These are phyloP conservation scores for Myxozyma vanderwaltii DNA, from an alignment of 805 yeast species.

Conservation along the genomic window DNA sequence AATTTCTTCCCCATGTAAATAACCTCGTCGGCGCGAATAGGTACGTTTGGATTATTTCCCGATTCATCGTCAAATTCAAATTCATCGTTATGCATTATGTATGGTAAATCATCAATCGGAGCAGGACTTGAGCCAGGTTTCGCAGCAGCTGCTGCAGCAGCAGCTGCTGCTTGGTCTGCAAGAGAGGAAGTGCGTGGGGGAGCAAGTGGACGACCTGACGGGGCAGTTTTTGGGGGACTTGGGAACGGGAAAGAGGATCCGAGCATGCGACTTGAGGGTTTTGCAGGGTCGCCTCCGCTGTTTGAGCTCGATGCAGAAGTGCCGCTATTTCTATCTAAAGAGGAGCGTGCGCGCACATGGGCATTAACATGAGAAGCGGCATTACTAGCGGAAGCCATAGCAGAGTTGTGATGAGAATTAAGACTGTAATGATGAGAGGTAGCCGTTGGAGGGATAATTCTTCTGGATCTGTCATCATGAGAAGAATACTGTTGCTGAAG, in stretches of 20 bases:
- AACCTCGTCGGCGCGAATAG: slow-evolving; percentile 34
- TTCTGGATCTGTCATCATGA: slow-evolving; percentile 28
- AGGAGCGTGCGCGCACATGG: slow-evolving; percentile 12
- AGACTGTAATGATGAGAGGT: not conserved
- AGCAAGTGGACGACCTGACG: slow-evolving; percentile 30
- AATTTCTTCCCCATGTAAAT: slow-evolving; percentile 35
- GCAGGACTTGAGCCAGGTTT: slow-evolving; percentile 5
- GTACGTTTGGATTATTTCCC: slow-evolving; percentile 6
- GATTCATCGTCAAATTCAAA: slow-evolving; percentile 30
- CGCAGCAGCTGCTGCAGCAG: not conserved
- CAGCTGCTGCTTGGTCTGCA: not conserved
- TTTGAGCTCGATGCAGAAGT: slow-evolving; percentile 7
- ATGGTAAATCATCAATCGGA: slow-evolving; percentile 2
- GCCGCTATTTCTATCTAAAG: not conserved
- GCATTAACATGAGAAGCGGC: slow-evolving; percentile 5
- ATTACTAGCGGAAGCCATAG: slow-evolving; percentile 3
- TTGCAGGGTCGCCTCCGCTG: not conserved
- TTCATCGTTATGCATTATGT: slow-evolving; percentile 18
- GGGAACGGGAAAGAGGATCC: slow-evolving; percentile 30
- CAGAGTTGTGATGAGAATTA: not conserved
- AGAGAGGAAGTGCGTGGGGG: slow-evolving; percentile 32
- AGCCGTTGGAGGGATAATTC: not conserved
- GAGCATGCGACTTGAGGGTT: slow-evolving; percentile 7
- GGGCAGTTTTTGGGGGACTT: slow-evolving; percentile 32
- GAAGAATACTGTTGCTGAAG: slow-evolving; percentile 26